Conservation (phyloP, 1,284 basidiomycete genomes). For the Trichosporon ovoides region DNA sequence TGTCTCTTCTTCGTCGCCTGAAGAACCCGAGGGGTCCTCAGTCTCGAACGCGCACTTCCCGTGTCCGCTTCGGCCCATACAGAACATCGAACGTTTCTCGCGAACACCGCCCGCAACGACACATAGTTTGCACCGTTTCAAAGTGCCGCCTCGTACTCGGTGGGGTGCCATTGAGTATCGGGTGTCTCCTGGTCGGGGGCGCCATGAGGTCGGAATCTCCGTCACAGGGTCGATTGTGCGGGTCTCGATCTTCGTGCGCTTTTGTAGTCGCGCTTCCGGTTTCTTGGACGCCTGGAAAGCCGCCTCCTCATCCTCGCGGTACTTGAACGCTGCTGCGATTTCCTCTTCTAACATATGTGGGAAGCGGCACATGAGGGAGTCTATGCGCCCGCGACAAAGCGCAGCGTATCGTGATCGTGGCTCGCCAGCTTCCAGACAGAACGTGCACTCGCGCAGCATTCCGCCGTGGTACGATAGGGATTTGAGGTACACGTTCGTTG, state of each 20-base stretch:
- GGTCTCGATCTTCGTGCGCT: background rate
- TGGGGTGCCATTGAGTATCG: background rate
- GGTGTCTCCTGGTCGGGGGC: background rate
- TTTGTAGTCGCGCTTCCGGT: background rate
- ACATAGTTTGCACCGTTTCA: slow-evolving; percentile 1
- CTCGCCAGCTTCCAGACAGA: background rate
- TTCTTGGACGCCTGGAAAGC: background rate
- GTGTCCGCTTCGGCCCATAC: background rate
- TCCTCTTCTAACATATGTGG: background rate
- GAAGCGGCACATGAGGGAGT: background rate
- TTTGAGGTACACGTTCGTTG: background rate
- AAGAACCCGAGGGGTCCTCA: background rate
- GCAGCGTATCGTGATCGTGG: background rate
- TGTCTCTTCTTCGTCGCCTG: background rate
- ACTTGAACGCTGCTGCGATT: background rate
- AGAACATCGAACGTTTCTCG: background rate
- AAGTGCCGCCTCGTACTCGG: background rate
- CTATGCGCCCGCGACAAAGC: background rate
- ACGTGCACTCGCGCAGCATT: background rate
- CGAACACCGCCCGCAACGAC: background rate
- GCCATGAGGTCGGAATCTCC: background rate
- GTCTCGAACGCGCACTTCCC: background rate
- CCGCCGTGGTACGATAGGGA: background rate
- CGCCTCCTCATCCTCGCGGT: background rate
- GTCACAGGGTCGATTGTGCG: background rate